phyloP scores from a whole-genome alignment of 164 flowering plant genomes.

The Platanus orientalis region DNA sequence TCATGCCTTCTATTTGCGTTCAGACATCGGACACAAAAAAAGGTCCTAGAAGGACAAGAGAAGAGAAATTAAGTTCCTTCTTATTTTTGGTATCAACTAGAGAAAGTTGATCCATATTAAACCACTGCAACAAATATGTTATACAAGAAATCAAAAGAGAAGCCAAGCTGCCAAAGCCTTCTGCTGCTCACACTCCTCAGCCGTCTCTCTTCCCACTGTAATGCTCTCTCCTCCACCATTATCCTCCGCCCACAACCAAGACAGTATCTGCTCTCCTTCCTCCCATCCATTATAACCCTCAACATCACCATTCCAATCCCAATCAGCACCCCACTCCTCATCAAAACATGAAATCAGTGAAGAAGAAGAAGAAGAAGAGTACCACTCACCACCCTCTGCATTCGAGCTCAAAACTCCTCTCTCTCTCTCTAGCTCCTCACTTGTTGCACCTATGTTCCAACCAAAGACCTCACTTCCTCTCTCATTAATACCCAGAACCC shows the following conservation, averaged over 20 bases:
- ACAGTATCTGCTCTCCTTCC: neutral
- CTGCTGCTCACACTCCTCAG: neutral
- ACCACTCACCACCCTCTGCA: neutral
- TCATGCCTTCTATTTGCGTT: too few species aligned
- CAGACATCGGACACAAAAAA: neutral
- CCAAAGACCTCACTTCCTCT: neutral
- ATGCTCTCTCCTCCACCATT: neutral
- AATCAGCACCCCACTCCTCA: neutral
- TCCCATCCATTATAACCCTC: neutral
- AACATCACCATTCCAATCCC: neutral
- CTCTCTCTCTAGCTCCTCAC: neutral
- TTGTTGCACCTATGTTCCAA: neutral
- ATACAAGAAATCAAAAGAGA: neutral
- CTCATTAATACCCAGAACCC: neutral
- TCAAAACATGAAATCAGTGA: neutral
- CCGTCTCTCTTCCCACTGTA: neutral
- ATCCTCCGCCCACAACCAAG: neutral
- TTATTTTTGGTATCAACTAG: too few species aligned
- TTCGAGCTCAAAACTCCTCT: neutral
- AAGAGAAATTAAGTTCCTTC: neutral
- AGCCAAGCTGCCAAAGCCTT: slow-evolving; percentile 4
- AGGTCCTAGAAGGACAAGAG: neutral
- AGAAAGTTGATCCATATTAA: too few species aligned
- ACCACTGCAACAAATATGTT: too few species aligned
- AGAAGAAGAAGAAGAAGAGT: neutral